Evolutionary conservation across 495 filamentous ascomycete genomes (phyloP).

Genomic region (Neurospora africana): DNA sequence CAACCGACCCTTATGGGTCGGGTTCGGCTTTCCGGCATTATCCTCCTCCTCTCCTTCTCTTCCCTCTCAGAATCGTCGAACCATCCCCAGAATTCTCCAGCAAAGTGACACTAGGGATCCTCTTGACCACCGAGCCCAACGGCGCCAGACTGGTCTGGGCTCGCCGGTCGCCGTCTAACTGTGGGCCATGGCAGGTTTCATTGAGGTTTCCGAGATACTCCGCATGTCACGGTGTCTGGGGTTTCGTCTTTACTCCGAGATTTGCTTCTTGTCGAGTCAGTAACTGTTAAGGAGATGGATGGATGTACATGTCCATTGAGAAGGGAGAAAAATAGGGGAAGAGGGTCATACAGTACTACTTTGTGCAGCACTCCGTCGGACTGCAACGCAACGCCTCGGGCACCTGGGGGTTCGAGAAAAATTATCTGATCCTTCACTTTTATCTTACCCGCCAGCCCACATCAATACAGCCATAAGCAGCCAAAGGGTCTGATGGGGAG

Average conservation of each 20-base stretch:
- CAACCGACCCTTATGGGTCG: neutral
- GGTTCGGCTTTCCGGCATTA: neutral
- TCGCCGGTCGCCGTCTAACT: neutral
- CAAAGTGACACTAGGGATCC: neutral
- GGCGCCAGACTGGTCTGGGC: neutral
- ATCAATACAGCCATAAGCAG: neutral
- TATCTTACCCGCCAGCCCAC: neutral
- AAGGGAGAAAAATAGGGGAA: neutral
- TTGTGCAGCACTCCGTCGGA: neutral
- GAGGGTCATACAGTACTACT: neutral
- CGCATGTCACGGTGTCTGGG: neutral
- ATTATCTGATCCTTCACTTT: neutral
- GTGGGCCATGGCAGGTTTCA: neutral
- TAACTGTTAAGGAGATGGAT: neutral
- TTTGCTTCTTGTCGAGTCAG: neutral
- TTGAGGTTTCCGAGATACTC: neutral
- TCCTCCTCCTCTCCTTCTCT: neutral
- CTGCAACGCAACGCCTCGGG: neutral
- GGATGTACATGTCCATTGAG: neutral
- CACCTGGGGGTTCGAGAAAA: neutral
- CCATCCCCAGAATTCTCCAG: neutral
- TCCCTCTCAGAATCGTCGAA: neutral
- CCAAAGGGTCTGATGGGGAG: neutral
- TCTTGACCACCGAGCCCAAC: neutral
- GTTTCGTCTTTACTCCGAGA: neutral